Evolutionary conservation across 2,329 filamentous ascomycete genomes (phyloP), one percentile per base, ranked within the genome.

Genomic region (Colletotrichum karsti): DNA sequence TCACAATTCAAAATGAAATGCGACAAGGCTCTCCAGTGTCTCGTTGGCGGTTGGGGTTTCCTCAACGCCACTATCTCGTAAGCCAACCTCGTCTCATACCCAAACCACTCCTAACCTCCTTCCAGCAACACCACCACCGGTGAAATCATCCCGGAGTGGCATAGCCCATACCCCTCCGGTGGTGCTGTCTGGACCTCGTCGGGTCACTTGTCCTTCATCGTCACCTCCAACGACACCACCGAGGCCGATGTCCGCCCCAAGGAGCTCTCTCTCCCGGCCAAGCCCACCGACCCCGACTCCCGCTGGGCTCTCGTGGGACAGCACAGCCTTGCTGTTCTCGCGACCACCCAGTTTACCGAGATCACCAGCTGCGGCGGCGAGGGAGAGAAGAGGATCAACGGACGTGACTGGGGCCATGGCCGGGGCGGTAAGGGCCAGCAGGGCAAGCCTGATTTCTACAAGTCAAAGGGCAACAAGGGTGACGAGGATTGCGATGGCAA

Each of bases 101-200:
- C 12, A 15, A 48, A 20, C 3, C 12, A 15, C 30, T 22, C 7
- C 59, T 63, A 10, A 51, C 26, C 24, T 26, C 0, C 1, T 24
- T 13, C 9, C 58, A 67, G 41, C 0, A 35, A 57, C 50, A 50
- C 57, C 13, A 51, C 4, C 50, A 37, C 58, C 7, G 50, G 57
- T n/a, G 33, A 55, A 7, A 20, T 57, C 22, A 56, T 67, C 42
- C 42, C 57, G 10, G 57, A 67, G 35, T 67, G 50, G 63, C 63
- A 67, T 42, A 56, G 63, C 58, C 8, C 55, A 15, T 63, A 44
- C 57, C 57, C 63, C 8, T 67, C 58, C 12, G 63, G 57, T n/a
- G 33, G 28, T 22, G 41, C 57, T 2, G 44, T 56, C 39, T 63
- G 56, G 41, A 13, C 63, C 5, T 30, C 57, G 5, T 50, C 57